Base-by-base conservation (phyloP, 2,329 filamentous ascomycete species). In the Colletotrichum tabaci region DNA sequence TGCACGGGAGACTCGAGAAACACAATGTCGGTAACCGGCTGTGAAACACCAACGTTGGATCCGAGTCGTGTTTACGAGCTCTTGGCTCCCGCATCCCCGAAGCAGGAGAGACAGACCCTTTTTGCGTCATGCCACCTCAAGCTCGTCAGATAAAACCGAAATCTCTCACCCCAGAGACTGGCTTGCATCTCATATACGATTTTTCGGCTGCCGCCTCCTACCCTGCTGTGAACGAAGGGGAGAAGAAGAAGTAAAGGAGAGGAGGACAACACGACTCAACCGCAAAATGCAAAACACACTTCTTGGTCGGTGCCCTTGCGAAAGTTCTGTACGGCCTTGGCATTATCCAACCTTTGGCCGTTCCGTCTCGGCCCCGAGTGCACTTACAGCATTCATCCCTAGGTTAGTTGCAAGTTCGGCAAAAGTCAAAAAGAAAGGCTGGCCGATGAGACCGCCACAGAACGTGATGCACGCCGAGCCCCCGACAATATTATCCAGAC, bases 41-140 rank as follows among this genome's bases (percentile, higher is more conserved):
- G 21, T 68, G 61, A 58, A 68, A 68, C 61, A 13, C 35, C 35
- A 52, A n/a, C 16, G 30, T 38, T 46, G 61, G 61, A 38, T 40
- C 52, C 52, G 23, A 58, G 57, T 68, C 38, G 44, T 40, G 30
- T 23, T 40, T 30, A 12, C 49, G 10, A 16, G 15, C 26, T 16
- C 21, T 40, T 50, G 61, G 47, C 47, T 52, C 30, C 30, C 30
- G 35, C n/a, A 18, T 52, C 21, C 13, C 13, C 21, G 26, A 40
- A 35, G 30, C 23, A 23, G n/a, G 40, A 35, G 23, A 30, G 21
- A 30, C 15, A n/a, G 13, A 16, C 9, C 13, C n/a, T 38, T 58
- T 16, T 4, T 9, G 30, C 2, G 8, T 35, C 26, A 15, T 13
- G 12, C 8, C 23, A 61, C 1, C n/a, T 9, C 38, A n/a, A 49